These are phyloP conservation scores for Penicillium sp. DNA, from an alignment of 2,329 filamentous ascomycete species.

Conservation along the genomic window DNA sequence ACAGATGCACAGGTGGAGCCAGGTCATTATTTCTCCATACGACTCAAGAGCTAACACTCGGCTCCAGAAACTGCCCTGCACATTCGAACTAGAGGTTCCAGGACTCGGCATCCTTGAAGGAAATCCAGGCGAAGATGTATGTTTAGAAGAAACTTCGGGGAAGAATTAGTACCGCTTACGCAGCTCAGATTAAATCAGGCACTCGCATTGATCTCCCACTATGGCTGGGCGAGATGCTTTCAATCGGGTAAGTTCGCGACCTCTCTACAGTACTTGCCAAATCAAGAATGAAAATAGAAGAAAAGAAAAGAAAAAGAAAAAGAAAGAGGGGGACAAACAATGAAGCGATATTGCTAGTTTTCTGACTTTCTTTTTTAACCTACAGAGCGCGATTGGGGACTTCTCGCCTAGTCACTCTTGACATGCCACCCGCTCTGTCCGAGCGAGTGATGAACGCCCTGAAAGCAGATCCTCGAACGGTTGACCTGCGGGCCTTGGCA, in stretches of 20 bases:
- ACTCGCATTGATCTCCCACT: slow-evolving; percentile 83
- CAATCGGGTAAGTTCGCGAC: slow-evolving; percentile 47
- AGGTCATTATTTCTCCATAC: background rate
- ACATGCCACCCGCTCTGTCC: slow-evolving; percentile 77
- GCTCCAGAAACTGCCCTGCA: slow-evolving; percentile 86
- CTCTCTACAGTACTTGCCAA: background rate
- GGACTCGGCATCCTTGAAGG: slow-evolving; percentile 89
- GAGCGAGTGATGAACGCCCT: slow-evolving; percentile 84
- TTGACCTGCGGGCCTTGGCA: slow-evolving; percentile 80
- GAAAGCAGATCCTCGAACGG: slow-evolving; percentile 84
- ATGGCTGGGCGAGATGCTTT: slow-evolving; percentile 93
- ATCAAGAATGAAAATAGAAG: too few relatives aligned
- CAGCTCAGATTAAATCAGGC: slow-evolving; percentile 71
- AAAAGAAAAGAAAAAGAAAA: too few relatives aligned
- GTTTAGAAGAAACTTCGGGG: slow-evolving; percentile 8
- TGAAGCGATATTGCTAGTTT: background rate
- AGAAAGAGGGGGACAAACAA: too few relatives aligned
- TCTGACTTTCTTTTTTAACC: background rate
- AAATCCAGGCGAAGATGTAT: slow-evolving; percentile 66
- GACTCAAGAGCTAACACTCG: slow-evolving; percentile 15
- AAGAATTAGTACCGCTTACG: background rate
- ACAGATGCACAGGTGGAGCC: slow-evolving; percentile 48
- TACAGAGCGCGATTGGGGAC: slow-evolving; percentile 48
- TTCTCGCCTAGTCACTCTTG: slow-evolving; percentile 73
- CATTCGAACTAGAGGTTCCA: slow-evolving; percentile 87